Evolutionary conservation across 1,284 basidiomycete genomes (phyloP), one percentile per base, ranked within the genome.

Genomic region (Lignosus rhinocerotis): DNA sequence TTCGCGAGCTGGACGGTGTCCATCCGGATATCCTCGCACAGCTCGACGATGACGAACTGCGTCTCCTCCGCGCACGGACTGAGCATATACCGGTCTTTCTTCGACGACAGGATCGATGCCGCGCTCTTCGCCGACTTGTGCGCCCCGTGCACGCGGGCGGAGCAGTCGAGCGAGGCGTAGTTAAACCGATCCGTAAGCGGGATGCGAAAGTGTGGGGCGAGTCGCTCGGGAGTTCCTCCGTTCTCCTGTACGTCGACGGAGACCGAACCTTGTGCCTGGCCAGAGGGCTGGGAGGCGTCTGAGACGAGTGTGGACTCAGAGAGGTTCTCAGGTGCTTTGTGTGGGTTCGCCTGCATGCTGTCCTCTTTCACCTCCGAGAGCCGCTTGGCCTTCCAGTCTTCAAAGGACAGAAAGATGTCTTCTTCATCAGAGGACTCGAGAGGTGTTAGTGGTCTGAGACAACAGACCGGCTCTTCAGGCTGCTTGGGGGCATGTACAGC

Each of bases 1-100:
- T 98, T 97, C 53, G 95, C 96, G 6, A 99, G 78, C 70, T 98
- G 95, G 51, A 99, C 85, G 0, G 95, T 96, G 73, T 99, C 96
- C 68, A 98, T 94, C 39, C 92, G 81, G 66, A 99, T 95, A 72
- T 98, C 96, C 66, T 98, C 96, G 76, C 97, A 99, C 6, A 98
- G 85, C 75, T 99, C 97, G 44, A 98, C 89, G 31, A 98, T 87
- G 19, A 98, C 91, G 73, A 88, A 98, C 69, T 97, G 93, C 32
- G 81, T 77, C 60, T 80, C 74, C 55, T 80, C 78, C 30, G 83
- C 82, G 69, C 97, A 99, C 0, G 96, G 96, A 53, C 92, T 94
- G 62, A 98, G 88, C 96, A 99, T 97, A 79, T 99, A 99, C 63
- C 88, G 80, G 74, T 99, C 96, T 72, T 90, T 91, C 75, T 95